A percentile compares a stretch with the other conserved stretches of the same genome.
Evolutionary conservation across 1,284 basidiomycete genomes (phyloP).

Genomic region (Kwoniella shivajii): DNA sequence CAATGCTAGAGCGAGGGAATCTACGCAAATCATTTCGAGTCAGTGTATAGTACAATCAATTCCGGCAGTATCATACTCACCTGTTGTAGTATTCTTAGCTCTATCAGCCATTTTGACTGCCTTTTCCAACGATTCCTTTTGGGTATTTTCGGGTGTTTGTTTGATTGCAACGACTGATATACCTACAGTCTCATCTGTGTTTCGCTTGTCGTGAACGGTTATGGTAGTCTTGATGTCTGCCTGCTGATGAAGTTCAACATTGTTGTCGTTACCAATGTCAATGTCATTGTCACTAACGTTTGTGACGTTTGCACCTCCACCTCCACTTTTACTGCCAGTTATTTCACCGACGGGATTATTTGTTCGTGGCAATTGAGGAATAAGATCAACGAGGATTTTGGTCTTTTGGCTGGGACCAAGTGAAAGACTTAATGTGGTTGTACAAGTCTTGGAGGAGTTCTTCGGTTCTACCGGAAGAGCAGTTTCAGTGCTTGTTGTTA

Average conservation of each 20-base stretch:
- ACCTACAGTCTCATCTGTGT: slow-evolving; percentile 47
- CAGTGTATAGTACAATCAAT: background rate
- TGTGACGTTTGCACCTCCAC: no score
- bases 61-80: slow-evolving; percentile 7
- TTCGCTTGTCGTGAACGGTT: slow-evolving; percentile 47
- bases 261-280: no score
- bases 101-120: slow-evolving; percentile 10
- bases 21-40: slow-evolving; percentile 13
- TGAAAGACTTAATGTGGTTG: slow-evolving; percentile 28
- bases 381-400: slow-evolving; percentile 43
- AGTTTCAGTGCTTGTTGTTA: background rate
- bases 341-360: slow-evolving; percentile 6
- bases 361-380: slow-evolving; percentile 13
- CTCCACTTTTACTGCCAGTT: no score
- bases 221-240: slow-evolving; percentile 24
- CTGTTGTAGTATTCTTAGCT: slow-evolving; percentile 8
- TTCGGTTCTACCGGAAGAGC: background rate
- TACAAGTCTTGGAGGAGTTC: background rate
- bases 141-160: background rate
- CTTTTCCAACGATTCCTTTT: background rate
- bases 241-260: slow-evolving; percentile 1
- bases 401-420: slow-evolving; percentile 48
- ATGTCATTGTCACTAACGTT: background rate
- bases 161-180: slow-evolving; percentile 27
- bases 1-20: slow-evolving; percentile 45